Evolutionary conservation across 192 early-diverging fungal species (phyloP), one percentile per base, ranked within the genome.

Genomic region (Chytriomyces confervae): DNA sequence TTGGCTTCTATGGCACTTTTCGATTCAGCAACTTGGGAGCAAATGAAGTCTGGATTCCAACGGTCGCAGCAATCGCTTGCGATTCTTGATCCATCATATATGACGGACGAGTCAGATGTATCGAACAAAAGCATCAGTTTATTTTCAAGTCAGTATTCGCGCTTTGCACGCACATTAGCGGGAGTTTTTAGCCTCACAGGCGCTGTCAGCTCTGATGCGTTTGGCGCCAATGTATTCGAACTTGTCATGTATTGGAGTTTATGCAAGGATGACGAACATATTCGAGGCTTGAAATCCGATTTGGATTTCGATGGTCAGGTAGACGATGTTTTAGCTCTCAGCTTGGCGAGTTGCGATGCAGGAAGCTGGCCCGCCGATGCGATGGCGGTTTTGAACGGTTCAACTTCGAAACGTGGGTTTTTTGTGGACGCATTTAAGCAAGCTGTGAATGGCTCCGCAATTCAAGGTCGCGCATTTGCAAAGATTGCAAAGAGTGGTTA

Each of bases 401-500:
- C 13, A n/a, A n/a, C 20, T 13, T 13, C 13, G 13, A 20, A 13
- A 13, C 16, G 53, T 20, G 53, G 53, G 20, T 57, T 57, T 20
- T 13, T 57, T 57, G 53, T 57, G 16, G 20, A 57, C 53, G 13
- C 53, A 5, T 57, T 57, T 20, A 57, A 57, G 20, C 13, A n/a
- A 13, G 53, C 53, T 5, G 3, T 57, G 13, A 20, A 57, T 64
- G 27, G 62, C 27, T 16, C n/a, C 27, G 27, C 10, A 29, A 8
- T 70, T 23, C 7, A n/a, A 49, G 23, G 50, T 20, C 23, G 69
- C 20, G 46, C 45, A 43, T 70, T 70, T 70, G 69, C 18, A 70
- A 53, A 51, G 50, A 70, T 51, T 49, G 50, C 49, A 0, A 53
- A 16, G 11, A 16, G 23, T 36, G 69, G 18, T 1, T 10, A 44